Conservation (phyloP, 2,329 filamentous ascomycete genomes). For the Ceratocystiopsis minuta region DNA sequence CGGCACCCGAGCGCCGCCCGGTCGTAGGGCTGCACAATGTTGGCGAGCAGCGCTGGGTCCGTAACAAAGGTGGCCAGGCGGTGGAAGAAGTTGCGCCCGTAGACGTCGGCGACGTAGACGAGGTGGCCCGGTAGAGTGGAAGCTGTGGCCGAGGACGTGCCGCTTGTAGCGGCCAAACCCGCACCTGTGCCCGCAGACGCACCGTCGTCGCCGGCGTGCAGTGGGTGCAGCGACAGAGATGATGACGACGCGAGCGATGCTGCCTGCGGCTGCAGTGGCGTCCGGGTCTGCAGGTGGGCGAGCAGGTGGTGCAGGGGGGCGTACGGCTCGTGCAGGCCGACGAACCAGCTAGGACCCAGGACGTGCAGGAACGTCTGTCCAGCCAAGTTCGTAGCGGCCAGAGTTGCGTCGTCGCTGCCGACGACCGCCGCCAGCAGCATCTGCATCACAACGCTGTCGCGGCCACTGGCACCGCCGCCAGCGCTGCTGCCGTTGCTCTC, state of each 20-base stretch:
- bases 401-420: slow-evolving; percentile 9
- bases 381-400: slow-evolving; percentile 21
- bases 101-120: slow-evolving; percentile 25
- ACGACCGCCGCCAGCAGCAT: slow-evolving; percentile 14
- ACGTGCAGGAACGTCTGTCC: slow-evolving; percentile 32
- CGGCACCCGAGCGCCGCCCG: slow-evolving; percentile 18
- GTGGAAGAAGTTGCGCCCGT: slow-evolving; percentile 36
- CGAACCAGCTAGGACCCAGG: slow-evolving; percentile 19
- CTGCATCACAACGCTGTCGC: slow-evolving; percentile 1
- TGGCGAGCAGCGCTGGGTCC: slow-evolving; percentile 14
- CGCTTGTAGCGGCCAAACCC: not conserved
- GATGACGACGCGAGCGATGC: too few relatives aligned
- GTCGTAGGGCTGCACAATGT: slow-evolving; percentile 21
- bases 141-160: not conserved
- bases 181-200: not conserved
- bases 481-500: not conserved
- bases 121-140: slow-evolving; percentile 8
- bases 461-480: not conserved
- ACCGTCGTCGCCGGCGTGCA: not conserved
- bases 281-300: slow-evolving; percentile 11
- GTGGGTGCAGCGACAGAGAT: not conserved
- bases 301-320: slow-evolving; percentile 14
- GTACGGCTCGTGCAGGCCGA: slow-evolving; percentile 9
- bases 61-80: slow-evolving; percentile 17
- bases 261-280: not conserved